Evolutionary conservation across 2,329 filamentous ascomycete genomes (phyloP), one percentile per base, ranked within the genome.

Genomic region (Trichoderma harzianum): DNA sequence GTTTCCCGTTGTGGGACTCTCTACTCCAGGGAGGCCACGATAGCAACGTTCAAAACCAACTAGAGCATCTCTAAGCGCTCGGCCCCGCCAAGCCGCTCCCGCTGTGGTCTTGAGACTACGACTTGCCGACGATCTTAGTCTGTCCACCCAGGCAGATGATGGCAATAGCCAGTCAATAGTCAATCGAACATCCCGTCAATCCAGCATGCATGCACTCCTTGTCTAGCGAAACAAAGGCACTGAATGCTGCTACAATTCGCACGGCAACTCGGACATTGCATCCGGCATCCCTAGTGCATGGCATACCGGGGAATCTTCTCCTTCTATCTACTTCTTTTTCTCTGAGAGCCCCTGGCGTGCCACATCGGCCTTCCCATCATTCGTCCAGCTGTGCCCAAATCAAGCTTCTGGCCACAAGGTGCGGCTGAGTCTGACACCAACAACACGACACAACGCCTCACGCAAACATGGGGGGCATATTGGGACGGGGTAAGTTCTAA

Each of bases 71-170:
- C 36, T 61, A 60, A 61, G 53, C 65, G 36, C 55, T 32, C 55
- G 65, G 55, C 26, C 43, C 65, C 36, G 65, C 65, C 55, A 39
- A 55, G 65, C 65, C 55, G 26, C 34, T 58, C 53, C 65, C 65
- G 65, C 55, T 58, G 21, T 39, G 30, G 24, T 43, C 65, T 51
- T 55, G 24, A 11, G 36, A 24, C 65, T 58, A 16, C 36, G 55
- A 26, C 65, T 32, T 60, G n/a, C 26, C 28, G 65, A 18, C 65
- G 65, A 69, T 69, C 65, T 60, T 58, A 68, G 64, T 39, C 64
- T 34, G 36, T 30, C 64, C 32, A 58, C 51, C 18, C 47, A 67
- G 10, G 26, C 47, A 67, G 16, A 62, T 14, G 57, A 61, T 60
- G 12, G n/a, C 57, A 21, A n/a, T n/a, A 32, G 30, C 10, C 55